Evolutionary conservation across 805 yeast species (phyloP).

Genomic region (Candida sithepensis): DNA sequence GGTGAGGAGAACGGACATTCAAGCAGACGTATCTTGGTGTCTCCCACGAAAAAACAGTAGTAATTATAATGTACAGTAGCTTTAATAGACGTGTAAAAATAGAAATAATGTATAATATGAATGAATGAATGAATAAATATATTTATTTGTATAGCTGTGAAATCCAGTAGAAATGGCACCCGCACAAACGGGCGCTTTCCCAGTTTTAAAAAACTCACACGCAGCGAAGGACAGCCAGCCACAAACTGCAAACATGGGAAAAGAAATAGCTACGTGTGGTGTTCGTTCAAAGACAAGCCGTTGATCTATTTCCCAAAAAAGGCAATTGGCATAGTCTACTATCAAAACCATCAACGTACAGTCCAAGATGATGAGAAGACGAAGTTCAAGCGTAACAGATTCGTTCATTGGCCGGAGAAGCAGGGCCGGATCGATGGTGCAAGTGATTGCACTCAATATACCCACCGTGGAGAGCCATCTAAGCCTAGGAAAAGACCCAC

Average conservation of each 20-base stretch:
- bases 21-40: background rate
- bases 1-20: background rate
- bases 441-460: slow-evolving; percentile 52
- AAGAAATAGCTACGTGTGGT: slow-evolving; percentile 1
- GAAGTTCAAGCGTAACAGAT: slow-evolving; percentile 23
- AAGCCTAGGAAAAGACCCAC: slow-evolving; percentile 1
- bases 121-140: too few relatives aligned
- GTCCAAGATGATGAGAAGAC: slow-evolving; percentile 12
- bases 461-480: slow-evolving; percentile 35
- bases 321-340: too few relatives aligned
- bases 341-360: too few relatives aligned
- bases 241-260: background rate
- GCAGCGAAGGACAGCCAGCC: background rate
- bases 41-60: background rate
- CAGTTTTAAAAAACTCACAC: background rate
- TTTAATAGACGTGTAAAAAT: background rate
- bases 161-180: background rate
- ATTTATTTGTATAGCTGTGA: too few relatives aligned
- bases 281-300: background rate
- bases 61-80: background rate
- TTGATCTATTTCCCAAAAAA: background rate
- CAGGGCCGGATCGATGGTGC: slow-evolving; percentile 61
- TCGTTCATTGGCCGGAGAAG: slow-evolving; percentile 27
- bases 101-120: background rate
- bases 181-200: background rate